Evolutionary conservation across 1,139 yeast genomes (phyloP).

Genomic region (Pichia sp.): DNA sequence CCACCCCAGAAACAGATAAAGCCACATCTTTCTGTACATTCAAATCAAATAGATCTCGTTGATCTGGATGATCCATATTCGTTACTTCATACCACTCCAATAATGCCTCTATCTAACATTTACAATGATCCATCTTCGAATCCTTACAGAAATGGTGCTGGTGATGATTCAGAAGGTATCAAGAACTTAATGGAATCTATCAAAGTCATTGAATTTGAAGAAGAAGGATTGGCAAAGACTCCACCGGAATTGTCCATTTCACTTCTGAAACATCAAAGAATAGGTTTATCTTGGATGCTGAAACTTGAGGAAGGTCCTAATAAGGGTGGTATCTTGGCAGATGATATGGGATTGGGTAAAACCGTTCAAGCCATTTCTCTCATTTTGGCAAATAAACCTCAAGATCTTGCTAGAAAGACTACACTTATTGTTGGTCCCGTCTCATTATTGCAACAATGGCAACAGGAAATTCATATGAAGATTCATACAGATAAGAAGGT

Average conservation of each 20-base stretch:
- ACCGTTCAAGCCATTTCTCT: constrained; percentile 77
- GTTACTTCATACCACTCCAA: neutral
- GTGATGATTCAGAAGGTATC: constrained; percentile 36
- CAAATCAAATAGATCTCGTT: neutral
- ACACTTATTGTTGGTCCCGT: constrained; percentile 84
- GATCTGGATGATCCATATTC: neutral
- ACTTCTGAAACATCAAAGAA: constrained; percentile 74
- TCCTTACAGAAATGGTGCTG: constrained; percentile 1
- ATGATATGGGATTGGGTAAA: constrained; percentile 94
- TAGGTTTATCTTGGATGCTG: constrained; percentile 78
- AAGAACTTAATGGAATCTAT: constrained; percentile 57
- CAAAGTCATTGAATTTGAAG: constrained; percentile 47
- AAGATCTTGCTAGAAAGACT: constrained; percentile 33
- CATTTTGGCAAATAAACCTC: constrained; percentile 48
- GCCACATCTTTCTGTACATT: neutral
- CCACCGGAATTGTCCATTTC: constrained; percentile 63
- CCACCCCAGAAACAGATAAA: neutral
- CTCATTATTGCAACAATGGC: constrained; percentile 79
- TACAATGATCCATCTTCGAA: constrained; percentile 3
- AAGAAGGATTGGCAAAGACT: constrained; percentile 51
- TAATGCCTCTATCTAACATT: constrained; percentile 8
- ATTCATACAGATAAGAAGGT: constrained; percentile 42
- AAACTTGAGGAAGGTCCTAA: constrained; percentile 53
- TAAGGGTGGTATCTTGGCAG: constrained; percentile 81
- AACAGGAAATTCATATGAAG: constrained; percentile 61